phyloP scores from a whole-genome alignment of 164 flowering plant species.

The Aristolochia californica region DNA sequence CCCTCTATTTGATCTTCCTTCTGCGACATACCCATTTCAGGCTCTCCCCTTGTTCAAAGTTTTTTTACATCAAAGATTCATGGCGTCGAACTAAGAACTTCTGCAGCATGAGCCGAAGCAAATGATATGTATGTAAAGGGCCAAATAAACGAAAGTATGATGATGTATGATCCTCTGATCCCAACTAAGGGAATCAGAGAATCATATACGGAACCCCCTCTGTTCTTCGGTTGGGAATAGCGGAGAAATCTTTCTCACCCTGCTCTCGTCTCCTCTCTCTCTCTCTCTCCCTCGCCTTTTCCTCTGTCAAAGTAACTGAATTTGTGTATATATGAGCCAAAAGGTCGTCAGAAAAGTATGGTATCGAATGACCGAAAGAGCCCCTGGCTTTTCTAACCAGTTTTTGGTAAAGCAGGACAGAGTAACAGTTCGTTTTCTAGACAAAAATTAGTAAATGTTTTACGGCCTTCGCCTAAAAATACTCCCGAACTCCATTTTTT shows the following conservation, averaged over 20 bases:
- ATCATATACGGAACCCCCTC: conserved; percentile 14
- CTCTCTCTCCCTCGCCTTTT: neutral
- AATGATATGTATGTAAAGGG: neutral
- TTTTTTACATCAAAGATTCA: conserved; percentile 5
- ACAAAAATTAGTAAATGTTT: too few relatives aligned
- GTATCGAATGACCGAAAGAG: conserved; percentile 1
- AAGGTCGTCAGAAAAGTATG: conserved; percentile 1
- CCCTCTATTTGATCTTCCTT: conserved; percentile 61
- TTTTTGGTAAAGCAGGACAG: neutral
- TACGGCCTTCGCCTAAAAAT: too few relatives aligned
- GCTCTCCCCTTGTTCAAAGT: neutral
- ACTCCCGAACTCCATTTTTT: too few relatives aligned
- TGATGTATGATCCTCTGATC: conserved; percentile 39
- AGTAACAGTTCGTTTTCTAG: too few relatives aligned
- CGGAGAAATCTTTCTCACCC: neutral
- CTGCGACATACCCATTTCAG: conserved; percentile 26
- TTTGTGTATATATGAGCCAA: conserved; percentile 5
- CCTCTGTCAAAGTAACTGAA: conserved; percentile 8
- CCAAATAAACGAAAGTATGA: neutral
- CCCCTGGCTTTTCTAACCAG: neutral
- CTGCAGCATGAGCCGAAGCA: conserved; percentile 1
- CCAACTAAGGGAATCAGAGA: conserved; percentile 50
- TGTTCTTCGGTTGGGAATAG: neutral
- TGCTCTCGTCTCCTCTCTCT: neutral
- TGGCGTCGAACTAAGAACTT: conserved; percentile 5